Evolutionary conservation across 257 asterid genomes (phyloP).

Genomic region (Primulina huaijiensis): DNA sequence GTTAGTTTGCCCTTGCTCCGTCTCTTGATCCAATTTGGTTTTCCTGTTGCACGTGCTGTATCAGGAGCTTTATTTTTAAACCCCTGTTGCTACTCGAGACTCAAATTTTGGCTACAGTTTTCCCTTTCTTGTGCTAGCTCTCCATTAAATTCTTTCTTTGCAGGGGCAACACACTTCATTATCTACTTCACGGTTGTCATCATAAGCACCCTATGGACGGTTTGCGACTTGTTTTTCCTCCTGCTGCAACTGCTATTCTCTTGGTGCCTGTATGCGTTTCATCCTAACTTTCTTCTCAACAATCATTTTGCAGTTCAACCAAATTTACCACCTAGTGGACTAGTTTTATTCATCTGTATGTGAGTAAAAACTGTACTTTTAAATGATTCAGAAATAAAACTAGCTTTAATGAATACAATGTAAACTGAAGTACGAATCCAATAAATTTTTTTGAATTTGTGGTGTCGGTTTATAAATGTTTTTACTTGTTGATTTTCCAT

Average conservation of each 20-base stretch:
- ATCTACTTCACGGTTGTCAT: conserved; percentile 84
- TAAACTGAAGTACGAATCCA: neutral
- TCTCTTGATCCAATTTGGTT: neutral
- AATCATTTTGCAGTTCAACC: neutral
- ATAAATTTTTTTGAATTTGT: neutral
- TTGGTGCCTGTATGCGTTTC: conserved; percentile 51
- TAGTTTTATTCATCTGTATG: neutral
- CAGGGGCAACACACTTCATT: conserved; percentile 81
- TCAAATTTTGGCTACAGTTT: neutral
- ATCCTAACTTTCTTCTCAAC: neutral
- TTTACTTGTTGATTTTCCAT: neutral
- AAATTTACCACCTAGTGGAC: neutral
- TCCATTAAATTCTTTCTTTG: conserved; percentile 21
- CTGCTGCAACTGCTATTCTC: conserved; percentile 64
- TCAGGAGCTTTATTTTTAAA: neutral
- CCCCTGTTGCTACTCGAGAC: neutral
- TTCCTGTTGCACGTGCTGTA: neutral
- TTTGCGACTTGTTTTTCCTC: conserved; percentile 80
- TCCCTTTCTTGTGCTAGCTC: neutral
- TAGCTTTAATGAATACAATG: neutral
- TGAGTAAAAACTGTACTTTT: neutral
- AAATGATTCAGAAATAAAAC: neutral
- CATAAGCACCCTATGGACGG: conserved; percentile 96
- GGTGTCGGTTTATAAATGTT: neutral
- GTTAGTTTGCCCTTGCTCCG: conserved; percentile 31